Evolutionary conservation across 257 asterid species (phyloP).

Genomic region (Primulina eburnea): DNA sequence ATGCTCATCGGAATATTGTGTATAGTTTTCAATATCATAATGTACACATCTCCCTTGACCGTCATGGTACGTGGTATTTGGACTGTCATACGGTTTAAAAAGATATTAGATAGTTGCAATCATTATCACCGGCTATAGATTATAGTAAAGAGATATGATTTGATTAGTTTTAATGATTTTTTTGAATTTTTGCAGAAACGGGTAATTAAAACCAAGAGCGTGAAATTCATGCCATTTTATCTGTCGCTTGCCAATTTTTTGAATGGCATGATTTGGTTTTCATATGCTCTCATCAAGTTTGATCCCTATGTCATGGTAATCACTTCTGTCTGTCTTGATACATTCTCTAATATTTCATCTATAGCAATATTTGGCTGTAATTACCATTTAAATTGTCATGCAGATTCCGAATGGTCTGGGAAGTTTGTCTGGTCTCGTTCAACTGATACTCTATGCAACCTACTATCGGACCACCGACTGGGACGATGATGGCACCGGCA

Average conservation of each 20-base stretch:
- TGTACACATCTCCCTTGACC: slow-evolving; percentile 65
- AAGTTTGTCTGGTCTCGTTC: slow-evolving; percentile 39
- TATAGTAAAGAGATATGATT: neutral
- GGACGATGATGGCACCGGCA: slow-evolving; percentile 33
- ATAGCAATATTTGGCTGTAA: too few relatives aligned
- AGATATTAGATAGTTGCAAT: too few relatives aligned
- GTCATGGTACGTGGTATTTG: slow-evolving; percentile 44
- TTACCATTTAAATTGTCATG: neutral
- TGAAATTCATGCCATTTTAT: slow-evolving; percentile 70
- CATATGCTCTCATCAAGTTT: slow-evolving; percentile 56
- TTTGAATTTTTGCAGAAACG: slow-evolving; percentile 31
- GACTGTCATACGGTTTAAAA: too few relatives aligned
- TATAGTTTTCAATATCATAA: slow-evolving; percentile 41
- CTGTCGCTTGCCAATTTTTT: slow-evolving; percentile 58
- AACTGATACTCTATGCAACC: slow-evolving; percentile 38
- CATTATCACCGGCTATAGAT: too few relatives aligned
- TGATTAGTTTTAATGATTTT: neutral
- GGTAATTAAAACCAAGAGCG: slow-evolving; percentile 76
- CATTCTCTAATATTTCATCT: too few relatives aligned
- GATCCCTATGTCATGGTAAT: slow-evolving; percentile 60
- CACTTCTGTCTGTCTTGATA: neutral
- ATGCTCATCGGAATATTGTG: slow-evolving; percentile 45
- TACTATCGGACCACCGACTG: slow-evolving; percentile 46
- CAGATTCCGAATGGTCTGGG: slow-evolving; percentile 61
- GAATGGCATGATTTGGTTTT: slow-evolving; percentile 61